Evolutionary conservation across 1,139 yeast species (phyloP).

Genomic region (Diutina pseudorugosa): DNA sequence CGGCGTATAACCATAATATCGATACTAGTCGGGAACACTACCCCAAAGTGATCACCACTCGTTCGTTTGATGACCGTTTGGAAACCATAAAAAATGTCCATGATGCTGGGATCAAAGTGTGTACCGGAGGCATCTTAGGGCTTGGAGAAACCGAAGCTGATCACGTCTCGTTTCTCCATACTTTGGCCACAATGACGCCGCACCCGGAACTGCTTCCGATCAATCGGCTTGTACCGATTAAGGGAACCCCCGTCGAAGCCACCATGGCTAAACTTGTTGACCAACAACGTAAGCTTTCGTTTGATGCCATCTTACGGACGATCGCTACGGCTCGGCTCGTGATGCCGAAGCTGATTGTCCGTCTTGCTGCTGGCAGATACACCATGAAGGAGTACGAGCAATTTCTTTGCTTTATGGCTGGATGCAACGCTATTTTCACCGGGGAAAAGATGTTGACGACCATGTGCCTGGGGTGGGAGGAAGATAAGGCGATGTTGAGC

Average conservation of each 20-base stretch:
- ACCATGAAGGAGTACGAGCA: slow-evolving; percentile 75
- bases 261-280: slow-evolving; percentile 28
- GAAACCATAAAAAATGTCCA: slow-evolving; percentile 54
- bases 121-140: slow-evolving; percentile 75
- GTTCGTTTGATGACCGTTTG: slow-evolving; percentile 60
- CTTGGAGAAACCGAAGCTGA: slow-evolving; percentile 66
- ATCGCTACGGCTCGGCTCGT: slow-evolving; percentile 65
- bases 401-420: slow-evolving; percentile 63
- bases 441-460: slow-evolving; percentile 78
- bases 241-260: slow-evolving; percentile 65
- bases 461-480: slow-evolving; percentile 80
- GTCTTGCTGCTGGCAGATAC: slow-evolving; percentile 73
- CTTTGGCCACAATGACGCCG: slow-evolving; percentile 50
- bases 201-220: slow-evolving; percentile 83
- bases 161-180: slow-evolving; percentile 55
- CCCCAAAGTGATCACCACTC: slow-evolving; percentile 57
- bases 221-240: slow-evolving; percentile 63
- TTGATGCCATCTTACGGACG: slow-evolving; percentile 55
- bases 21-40: slow-evolving; percentile 74
- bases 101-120: slow-evolving; percentile 54
- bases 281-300: slow-evolving; percentile 20
- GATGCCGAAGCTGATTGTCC: slow-evolving; percentile 61
- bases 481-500: slow-evolving; percentile 53
- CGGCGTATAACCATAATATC: slow-evolving; percentile 74
- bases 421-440: slow-evolving; percentile 71